Base-by-base conservation (phyloP, 306 rosid genomes). In the Medicago lupulina region DNA sequence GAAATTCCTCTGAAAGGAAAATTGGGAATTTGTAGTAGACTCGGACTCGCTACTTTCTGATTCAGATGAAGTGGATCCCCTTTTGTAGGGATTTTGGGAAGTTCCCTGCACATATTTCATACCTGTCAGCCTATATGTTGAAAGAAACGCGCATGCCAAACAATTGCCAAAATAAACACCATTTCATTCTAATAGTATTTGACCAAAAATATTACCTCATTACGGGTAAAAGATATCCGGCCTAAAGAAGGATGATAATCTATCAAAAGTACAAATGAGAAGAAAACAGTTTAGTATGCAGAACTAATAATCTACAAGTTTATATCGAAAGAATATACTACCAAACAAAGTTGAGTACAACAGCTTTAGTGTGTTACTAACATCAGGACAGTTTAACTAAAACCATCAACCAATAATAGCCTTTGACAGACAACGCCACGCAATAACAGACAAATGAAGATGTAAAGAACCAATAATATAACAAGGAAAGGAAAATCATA, bases 21-120 rank as follows among this genome's bases (percentile, higher is more conserved):
- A 82, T 75, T 70, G 63, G 8, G 91, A 82, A 79, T 90, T 94
- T 60, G 83, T 47, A 15, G 85, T 68, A 62, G 87, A 85, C 70
- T 92, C 96, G 9, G 93, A 90, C 70, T 89, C 93, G 2, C 96
- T 88, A 70, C 96, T 86, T 79, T 90, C 97, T 19, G 93, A 92
- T 21, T 13, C 87, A 49, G 90, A 84, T 59, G 90, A 89, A 8
- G 79, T 76, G 40, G 90, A 89, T 59, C 86, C 83, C 31, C 84
- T 79, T 38, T 88, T 84, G 63, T 84, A 86, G 23, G 80, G 89
- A 72, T 86, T 87, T 80, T 81, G 89, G 2, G 91, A 89, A 67
- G 91, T 89, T 80, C 89, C 98, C 99, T 95, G 91, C 80, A 79
- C 59, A 83, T 71, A 71, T 70, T 47, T 51, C 65, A 82, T 23